phyloP scores from a whole-genome alignment of 1,139 yeast genomes.

The Hyphopichia pseudoburtonii region DNA sequence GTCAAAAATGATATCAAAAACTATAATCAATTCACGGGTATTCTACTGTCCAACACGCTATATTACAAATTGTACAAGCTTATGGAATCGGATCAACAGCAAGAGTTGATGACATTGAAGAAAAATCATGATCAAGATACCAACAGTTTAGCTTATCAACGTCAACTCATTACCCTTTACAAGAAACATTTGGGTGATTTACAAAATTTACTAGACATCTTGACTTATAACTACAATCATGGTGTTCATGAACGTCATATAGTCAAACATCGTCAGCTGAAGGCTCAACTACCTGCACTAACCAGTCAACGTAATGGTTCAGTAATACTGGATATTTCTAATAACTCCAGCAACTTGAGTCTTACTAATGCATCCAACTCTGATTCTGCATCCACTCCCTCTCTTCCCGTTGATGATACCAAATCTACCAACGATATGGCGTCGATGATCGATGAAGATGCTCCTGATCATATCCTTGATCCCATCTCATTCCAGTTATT shows the following conservation, averaged over 20 bases:
- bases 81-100: slow-evolving; percentile 18
- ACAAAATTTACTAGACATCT: slow-evolving; percentile 18
- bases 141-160: slow-evolving; percentile 12
- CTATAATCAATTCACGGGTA: slow-evolving; percentile 19
- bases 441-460: slow-evolving; percentile 19
- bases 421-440: not conserved
- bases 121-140: slow-evolving; percentile 10
- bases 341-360: slow-evolving; percentile 3
- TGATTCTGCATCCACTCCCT: not conserved
- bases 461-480: slow-evolving; percentile 45
- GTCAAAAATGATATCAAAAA: slow-evolving; percentile 19
- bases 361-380: not conserved
- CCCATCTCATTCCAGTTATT: slow-evolving; percentile 50
- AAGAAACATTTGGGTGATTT: slow-evolving; percentile 19
- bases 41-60: slow-evolving; percentile 14
- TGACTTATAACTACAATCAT: slow-evolving; percentile 20
- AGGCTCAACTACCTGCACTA: too few relatives aligned
- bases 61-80: slow-evolving; percentile 18
- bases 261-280: slow-evolving; percentile 2
- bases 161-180: slow-evolving; percentile 15
- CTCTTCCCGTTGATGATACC: not conserved
- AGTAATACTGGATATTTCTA: not conserved
- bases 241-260: slow-evolving; percentile 10
- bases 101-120: slow-evolving; percentile 14
- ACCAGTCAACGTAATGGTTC: not conserved